A percentile compares a stretch with the other conserved stretches of the same genome.
These are phyloP conservation scores for Spathaspora hagerdaliae DNA, from an alignment of 805 yeast species.

Conservation along the genomic window DNA sequence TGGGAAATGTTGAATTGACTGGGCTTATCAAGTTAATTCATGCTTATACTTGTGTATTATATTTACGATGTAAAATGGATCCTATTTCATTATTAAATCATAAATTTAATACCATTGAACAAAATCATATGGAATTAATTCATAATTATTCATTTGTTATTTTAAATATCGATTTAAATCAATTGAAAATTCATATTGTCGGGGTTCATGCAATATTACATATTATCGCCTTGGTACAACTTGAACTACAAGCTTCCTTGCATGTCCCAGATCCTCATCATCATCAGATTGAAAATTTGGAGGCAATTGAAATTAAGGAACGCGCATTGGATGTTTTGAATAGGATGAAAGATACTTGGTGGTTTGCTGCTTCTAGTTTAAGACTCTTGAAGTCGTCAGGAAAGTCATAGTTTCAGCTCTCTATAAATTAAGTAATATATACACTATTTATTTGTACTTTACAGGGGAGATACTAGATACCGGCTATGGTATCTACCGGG, in stretches of 20 bases:
- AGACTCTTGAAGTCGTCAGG: not conserved
- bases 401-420: not conserved
- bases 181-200: not conserved
- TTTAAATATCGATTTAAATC: not conserved
- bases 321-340: not conserved
- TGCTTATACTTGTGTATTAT: conserved; percentile 2
- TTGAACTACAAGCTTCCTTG: not conserved
- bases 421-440: no score
- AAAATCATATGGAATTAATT: not conserved
- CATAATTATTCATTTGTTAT: conserved; percentile 1
- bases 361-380: conserved; percentile 2
- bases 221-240: conserved; percentile 1
- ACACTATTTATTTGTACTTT: no score
- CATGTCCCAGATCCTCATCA: no score
- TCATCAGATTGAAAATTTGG: not conserved
- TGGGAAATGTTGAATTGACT: no score
- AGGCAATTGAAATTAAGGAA: not conserved
- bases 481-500: no score
- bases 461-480: no score
- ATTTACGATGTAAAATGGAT: conserved; percentile 3
- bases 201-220: conserved; percentile 3
- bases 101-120: not conserved
- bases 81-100: not conserved
- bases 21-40: not conserved
- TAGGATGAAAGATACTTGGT: conserved; percentile 1